Base-by-base conservation (phyloP, 345 rosid genomes). In the Citrus unshiu region DNA sequence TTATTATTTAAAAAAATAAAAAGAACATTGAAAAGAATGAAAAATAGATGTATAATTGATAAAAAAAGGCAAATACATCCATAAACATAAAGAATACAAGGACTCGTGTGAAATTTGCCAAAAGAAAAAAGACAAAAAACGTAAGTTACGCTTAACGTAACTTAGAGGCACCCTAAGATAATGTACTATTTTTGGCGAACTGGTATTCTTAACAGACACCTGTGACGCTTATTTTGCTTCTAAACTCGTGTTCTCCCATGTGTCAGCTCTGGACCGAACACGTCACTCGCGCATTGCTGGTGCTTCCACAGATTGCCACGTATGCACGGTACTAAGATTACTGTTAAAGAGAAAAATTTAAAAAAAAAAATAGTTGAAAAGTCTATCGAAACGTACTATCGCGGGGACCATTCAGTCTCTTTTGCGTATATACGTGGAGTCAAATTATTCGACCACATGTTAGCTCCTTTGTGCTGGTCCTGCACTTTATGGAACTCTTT, bases 381-480 rank as follows among this genome's bases (percentile, higher is more conserved):
- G 54, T 37, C 67, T 73, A 9, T n/a, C 18, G 18, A 3, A 19
- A 5, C 22, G 49, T n/a, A 43, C 29, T 1, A 0, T 16, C 37
- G 21, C 22, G 27, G 68, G 68, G 21, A 75, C 72, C 10, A 37
- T 35, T 0, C 9, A 24, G 4, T 2, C 25, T 24, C 72, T 18
- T 25, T 54, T 24, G 35, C 16, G 0, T 1, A 7, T 19, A 10
- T n/a, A 39, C 37, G 74, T 72, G 81, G 59, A 5, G 1, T 2
- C 3, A 7, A 9, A 0, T 25, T 29, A 80, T 67, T 76, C 37
- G 78, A 3, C 72, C 78, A 86, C 62, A 29, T 78, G 80, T 67
- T 62, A 22, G 5, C 2, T 24, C 9, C 32, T 2, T 56, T 19
- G 18, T 7, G 4, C 9, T 16, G 76, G 83, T 72, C 40, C 72